Base-by-base conservation (phyloP, 2,329 filamentous ascomycete species). In the Colletotrichum tamarilloi region DNA sequence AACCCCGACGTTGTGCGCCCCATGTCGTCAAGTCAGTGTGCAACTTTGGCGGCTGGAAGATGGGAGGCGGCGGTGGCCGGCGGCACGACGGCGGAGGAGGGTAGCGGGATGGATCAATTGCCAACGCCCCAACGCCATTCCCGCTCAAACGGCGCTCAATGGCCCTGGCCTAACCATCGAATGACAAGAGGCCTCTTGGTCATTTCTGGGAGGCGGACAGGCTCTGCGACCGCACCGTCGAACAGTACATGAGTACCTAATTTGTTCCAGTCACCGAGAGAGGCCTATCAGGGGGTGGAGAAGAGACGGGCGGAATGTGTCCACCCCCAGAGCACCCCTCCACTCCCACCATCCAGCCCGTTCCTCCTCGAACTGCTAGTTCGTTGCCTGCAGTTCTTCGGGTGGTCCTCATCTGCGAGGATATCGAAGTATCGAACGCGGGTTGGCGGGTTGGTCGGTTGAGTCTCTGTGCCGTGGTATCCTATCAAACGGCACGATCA, bases 261-360 rank as follows among this genome's bases (percentile, higher is more conserved):
- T 60, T 38, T 65, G 32, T 19, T 66, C 56, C 67, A 71, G 67
- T 70, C 70, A 70, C 24, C 32, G 35, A 49, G 42, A 49, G 2
- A n/a, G 42, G 38, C 67, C 71, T 73, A 73, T 73, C 70, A 60
- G 42, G 22, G 7, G 32, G 70, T 73, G 70, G 70, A 52, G 67
- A 70, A 60, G 56, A 56, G 26, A 28, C 26, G 32, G 42, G 42
- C 42, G 42, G 42, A 52, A 28, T 56, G 11, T 2, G 26, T 49
- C 70, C 46, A 63, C n/a, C 70, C 55, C 70, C 70, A 53, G 66
- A 46, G 32, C 26, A 38, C 57, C 38, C 59, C 59, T 4, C 35
- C n/a, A 55, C 53, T 55, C 42, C 62, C 58, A 68, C 35, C 63
- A 32, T 28, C 62, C 67, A 62, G 49, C 22, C 30, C 16, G 46